Base-by-base conservation (phyloP, 441 rosid species). In the Croton setiger region DNA sequence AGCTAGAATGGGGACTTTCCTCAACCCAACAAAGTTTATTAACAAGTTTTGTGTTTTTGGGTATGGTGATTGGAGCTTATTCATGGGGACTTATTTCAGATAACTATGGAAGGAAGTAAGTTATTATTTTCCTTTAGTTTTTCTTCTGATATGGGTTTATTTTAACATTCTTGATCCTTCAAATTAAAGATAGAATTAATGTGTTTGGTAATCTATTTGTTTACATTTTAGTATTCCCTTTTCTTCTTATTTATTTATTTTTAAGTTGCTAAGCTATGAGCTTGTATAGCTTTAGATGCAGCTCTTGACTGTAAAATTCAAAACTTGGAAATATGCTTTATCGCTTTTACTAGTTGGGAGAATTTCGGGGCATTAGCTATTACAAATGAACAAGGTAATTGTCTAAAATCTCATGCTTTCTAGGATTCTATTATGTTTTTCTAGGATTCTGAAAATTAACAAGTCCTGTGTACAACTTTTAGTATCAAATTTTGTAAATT, bases 61-160 rank as follows among this genome's bases (percentile, higher is more conserved):
- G 91, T 15, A 76, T 84, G 89, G 81, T 88, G 1, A 15, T 86
- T 23, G 93, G 93, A 72, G 89, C 93, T 1, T 80, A 80, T 77
- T 73, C 85, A 12, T 88, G 89, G 91, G 93, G 93, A 59, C 69
- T 85, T 49, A n/a, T 85, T 4, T 79, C 91, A 0, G 91, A 86
- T 57, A 78, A 74, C 59, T 75, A 59, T 57, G 93, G 93, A 27
- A 82, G 91, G 27, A 85, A 85, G 93, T 61, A 66, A 3, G 81
- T 17, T 18, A 31, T 6, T 9, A 33, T 48, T 56, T 27, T 17
- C 14, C 54, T 13, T 20, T 47, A 17, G 10, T 15, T 15, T 13
- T 60, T 13, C 23, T 21, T 21, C 21, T 7, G 18, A 6, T 4
- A 51, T 51, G 55, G 18, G 27, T 52, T 23, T 52, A n/a, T 7